These are phyloP conservation scores for Xylaria hypoxylon DNA, from an alignment of 2,329 filamentous ascomycete genomes.

Conservation along the genomic window DNA sequence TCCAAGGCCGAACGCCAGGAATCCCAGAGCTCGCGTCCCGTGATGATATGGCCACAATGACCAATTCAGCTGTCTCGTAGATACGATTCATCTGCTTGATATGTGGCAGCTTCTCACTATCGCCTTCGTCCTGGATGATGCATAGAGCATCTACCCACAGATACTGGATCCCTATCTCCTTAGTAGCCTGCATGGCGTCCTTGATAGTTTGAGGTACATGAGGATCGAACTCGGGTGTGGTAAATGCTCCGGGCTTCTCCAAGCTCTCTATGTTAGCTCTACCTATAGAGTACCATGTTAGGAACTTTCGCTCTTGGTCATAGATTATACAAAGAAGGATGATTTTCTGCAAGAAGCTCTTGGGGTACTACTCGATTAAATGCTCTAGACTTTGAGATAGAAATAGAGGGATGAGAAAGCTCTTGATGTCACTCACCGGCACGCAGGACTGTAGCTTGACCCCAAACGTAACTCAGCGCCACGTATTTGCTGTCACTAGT, in stretches of 20 bases:
- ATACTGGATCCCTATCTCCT: constrained; percentile 16
- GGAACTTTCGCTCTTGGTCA: not conserved
- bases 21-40: constrained; percentile 16
- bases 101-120: constrained; percentile 21
- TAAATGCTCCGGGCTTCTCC: constrained; percentile 17
- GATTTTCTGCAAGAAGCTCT: no score
- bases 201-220: constrained; percentile 20
- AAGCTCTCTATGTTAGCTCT: constrained; percentile 19
- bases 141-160: constrained; percentile 30
- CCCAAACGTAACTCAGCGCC: constrained; percentile 29
- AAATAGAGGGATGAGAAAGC: not conserved
- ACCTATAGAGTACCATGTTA: constrained; percentile 11
- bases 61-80: constrained; percentile 26
- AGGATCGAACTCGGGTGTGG: not conserved
- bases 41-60: constrained; percentile 23
- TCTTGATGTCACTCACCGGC: constrained; percentile 15
- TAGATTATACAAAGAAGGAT: not conserved
- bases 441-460: constrained; percentile 14
- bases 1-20: constrained; percentile 28
- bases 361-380: not conserved
- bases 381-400: no score
- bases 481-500: constrained; percentile 5
- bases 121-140: constrained; percentile 27
- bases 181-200: constrained; percentile 24
- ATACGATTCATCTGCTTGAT: constrained; percentile 32